phyloP scores from a whole-genome alignment of 257 asterid species.

The Penstemon barbatus region DNA sequence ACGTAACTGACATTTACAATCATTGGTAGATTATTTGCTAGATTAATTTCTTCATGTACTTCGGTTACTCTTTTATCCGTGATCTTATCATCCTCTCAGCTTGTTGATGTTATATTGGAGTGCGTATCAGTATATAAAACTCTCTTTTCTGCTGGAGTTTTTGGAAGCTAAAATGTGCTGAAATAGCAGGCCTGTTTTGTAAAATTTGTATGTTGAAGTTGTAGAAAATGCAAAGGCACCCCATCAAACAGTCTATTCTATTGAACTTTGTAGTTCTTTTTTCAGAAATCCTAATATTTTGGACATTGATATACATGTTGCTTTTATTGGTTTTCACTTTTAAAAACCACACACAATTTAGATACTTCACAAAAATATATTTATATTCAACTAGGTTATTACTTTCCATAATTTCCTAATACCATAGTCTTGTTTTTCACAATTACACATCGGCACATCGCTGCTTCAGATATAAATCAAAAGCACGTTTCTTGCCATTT shows the following conservation, averaged over 20 bases:
- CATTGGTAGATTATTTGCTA: neutral
- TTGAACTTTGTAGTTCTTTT: conserved; percentile 2
- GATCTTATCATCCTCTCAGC: neutral
- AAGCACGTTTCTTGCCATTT: neutral
- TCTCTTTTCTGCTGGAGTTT: neutral
- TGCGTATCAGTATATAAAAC: neutral
- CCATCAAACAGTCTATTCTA: neutral
- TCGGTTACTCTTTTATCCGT: neutral
- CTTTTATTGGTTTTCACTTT: neutral
- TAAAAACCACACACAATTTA: neutral
- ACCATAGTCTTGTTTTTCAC: neutral
- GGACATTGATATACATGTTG: neutral
- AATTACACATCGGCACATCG: neutral
- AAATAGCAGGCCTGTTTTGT: neutral
- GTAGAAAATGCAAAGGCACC: neutral
- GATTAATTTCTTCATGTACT: conserved; percentile 2
- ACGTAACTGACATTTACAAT: neutral
- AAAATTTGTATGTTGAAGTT: neutral
- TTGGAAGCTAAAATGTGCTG: neutral
- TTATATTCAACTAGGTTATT: conserved; percentile 1
- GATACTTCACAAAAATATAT: neutral
- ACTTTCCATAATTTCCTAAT: neutral
- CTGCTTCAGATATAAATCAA: neutral
- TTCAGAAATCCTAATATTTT: neutral
- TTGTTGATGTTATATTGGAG: neutral